Evolutionary conservation across 2,329 filamentous ascomycete species (phyloP).

Genomic region (Tolypocladium paradoxum): DNA sequence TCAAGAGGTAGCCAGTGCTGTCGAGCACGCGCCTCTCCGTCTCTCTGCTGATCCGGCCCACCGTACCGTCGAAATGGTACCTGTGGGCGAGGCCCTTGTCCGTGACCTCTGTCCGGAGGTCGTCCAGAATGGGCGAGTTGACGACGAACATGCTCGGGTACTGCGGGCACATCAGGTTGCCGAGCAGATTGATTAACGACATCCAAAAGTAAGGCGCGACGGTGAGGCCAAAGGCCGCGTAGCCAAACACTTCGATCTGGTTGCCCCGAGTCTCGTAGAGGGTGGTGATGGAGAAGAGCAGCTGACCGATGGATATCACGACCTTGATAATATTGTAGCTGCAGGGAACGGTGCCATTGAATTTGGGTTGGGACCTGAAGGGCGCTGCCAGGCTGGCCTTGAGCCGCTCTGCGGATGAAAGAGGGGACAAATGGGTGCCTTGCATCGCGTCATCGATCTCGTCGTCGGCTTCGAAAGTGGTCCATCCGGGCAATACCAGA

Average conservation of each 20-base stretch:
- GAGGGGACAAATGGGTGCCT: neutral
- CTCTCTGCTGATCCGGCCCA: neutral
- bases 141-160: slow-evolving; percentile 1
- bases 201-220: slow-evolving; percentile 4
- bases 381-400: neutral
- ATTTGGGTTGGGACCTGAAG: neutral
- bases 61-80: neutral
- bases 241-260: slow-evolving; percentile 2
- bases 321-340: slow-evolving; percentile 1
- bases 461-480: neutral
- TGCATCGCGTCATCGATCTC: neutral
- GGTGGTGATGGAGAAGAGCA: slow-evolving; percentile 1
- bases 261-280: slow-evolving; percentile 5
- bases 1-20: neutral
- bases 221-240: slow-evolving; percentile 4
- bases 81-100: neutral
- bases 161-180: slow-evolving; percentile 4
- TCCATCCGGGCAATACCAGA: neutral
- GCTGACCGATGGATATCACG: slow-evolving; percentile 3
- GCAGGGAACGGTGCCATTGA: neutral
- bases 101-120: neutral
- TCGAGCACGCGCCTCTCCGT: neutral
- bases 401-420: neutral
- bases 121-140: slow-evolving; percentile 2
- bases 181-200: slow-evolving; percentile 2